Percentiles rank a stretch among this genome's conserved stretches.
Evolutionary conservation across 2,329 filamentous ascomycete genomes (phyloP).

Genomic region (Ceratocystis smalleyi): DNA sequence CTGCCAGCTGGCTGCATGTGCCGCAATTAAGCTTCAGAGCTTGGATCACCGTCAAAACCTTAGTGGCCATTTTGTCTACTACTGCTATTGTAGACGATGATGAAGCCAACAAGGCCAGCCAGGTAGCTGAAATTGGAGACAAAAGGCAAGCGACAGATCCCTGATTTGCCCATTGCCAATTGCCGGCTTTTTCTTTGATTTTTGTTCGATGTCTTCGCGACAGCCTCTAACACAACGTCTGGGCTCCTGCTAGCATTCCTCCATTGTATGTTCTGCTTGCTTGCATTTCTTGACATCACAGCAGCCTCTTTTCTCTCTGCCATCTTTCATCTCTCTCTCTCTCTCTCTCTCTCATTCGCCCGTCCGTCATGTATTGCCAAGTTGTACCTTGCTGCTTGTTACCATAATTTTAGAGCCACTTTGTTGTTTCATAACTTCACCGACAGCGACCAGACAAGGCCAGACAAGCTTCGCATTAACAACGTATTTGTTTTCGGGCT

Average conservation of each 20-base stretch:
- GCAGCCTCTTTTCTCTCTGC: not conserved
- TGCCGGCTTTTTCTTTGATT: slow-evolving; percentile 1
- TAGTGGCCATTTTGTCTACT: not conserved
- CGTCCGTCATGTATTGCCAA: not conserved
- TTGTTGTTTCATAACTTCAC: not conserved
- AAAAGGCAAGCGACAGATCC: not conserved
- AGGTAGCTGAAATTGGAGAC: not conserved
- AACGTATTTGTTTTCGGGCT: not conserved
- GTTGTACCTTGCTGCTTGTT: not conserved
- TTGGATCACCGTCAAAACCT: not conserved
- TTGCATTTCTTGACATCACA: too few relatives aligned
- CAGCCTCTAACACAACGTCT: too few relatives aligned
- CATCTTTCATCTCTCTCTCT: not conserved
- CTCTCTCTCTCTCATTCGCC: not conserved
- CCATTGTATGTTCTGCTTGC: too few relatives aligned
- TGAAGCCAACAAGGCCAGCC: not conserved
- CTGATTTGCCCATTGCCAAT: not conserved
- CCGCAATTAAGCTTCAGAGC: slow-evolving; percentile 3
- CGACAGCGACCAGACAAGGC: not conserved
- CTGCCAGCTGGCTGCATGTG: not conserved
- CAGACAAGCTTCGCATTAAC: not conserved
- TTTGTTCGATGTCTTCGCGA: not conserved
- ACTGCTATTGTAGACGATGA: not conserved
- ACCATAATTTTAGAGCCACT: not conserved
- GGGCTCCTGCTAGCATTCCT: too few relatives aligned